Conservation (phyloP, 148 eudicot genomes). For the Vaccinium corymbosum region DNA sequence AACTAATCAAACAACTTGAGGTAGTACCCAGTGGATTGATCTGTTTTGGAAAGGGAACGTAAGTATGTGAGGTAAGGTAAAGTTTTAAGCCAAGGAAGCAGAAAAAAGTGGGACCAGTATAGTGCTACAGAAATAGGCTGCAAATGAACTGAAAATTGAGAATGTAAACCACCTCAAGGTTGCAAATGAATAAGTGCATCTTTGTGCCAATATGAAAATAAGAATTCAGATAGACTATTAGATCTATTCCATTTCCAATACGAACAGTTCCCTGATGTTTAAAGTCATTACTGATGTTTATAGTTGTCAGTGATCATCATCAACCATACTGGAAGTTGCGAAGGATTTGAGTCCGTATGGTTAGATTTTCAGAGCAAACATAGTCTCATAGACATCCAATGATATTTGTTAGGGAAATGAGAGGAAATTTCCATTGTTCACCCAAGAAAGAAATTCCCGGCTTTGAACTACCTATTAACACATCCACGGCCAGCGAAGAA, state of each 20-base stretch:
- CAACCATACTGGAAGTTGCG: background rate
- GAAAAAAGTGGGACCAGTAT: background rate
- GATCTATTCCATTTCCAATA: background rate
- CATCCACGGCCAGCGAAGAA: background rate
- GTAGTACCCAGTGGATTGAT: background rate
- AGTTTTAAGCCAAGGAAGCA: background rate
- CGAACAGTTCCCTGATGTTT: background rate
- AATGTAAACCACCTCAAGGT: background rate
- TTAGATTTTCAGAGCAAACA: background rate
- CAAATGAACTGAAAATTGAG: background rate
- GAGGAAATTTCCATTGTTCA: background rate
- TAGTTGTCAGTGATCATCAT: background rate
- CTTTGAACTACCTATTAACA: background rate
- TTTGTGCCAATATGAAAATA: background rate
- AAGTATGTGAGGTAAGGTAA: background rate
- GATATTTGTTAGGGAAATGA: background rate
- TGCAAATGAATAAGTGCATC: background rate
- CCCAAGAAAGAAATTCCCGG: background rate
- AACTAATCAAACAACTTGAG: background rate
- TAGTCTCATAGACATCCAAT: background rate
- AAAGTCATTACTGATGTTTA: background rate
- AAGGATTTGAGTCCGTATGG: background rate
- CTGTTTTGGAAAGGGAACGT: too few species aligned
- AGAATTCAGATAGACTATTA: background rate
- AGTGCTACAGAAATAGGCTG: background rate